phyloP scores from a whole-genome alignment of 2,329 filamentous ascomycete genomes.

The Ophiostoma novo-ulmi region DNA sequence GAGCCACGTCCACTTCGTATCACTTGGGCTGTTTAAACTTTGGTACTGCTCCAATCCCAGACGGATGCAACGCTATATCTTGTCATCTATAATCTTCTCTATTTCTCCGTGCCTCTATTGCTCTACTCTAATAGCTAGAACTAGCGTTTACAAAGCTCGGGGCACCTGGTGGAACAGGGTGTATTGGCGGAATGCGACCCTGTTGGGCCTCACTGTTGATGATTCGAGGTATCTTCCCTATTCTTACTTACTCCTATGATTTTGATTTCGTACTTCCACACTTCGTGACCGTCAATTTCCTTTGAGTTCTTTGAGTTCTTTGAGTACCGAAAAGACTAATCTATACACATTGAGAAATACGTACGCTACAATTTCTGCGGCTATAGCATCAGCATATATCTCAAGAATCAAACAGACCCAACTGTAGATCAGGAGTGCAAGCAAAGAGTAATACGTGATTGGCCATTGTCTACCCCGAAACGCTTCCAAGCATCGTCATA shows the following conservation, averaged over 20 bases:
- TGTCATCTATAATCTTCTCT: not conserved
- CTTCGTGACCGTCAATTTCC: not conserved
- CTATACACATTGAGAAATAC: no score
- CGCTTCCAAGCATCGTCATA: not conserved
- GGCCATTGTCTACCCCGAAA: not conserved
- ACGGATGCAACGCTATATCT: not conserved
- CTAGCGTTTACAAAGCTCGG: not conserved
- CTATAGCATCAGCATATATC: no score
- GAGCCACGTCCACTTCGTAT: not conserved
- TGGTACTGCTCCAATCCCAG: not conserved
- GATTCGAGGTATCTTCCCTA: not conserved
- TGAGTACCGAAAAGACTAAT: no score
- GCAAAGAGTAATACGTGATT: conserved; percentile 8
- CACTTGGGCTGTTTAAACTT: conserved; percentile 4
- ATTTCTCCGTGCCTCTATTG: not conserved
- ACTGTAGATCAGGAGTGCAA: not conserved
- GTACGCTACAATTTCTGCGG: no score
- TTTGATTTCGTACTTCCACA: not conserved
- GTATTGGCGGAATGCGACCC: not conserved
- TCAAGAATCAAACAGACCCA: not conserved
- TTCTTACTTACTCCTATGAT: not conserved
- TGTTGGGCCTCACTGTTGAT: not conserved
- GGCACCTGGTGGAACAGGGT: conserved; percentile 1
- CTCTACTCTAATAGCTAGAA: not conserved
- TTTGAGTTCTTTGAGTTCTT: no score